Evolutionary conservation across 2,329 filamentous ascomycete genomes (phyloP).

Genomic region (Pseudohalonectria lignicola): DNA sequence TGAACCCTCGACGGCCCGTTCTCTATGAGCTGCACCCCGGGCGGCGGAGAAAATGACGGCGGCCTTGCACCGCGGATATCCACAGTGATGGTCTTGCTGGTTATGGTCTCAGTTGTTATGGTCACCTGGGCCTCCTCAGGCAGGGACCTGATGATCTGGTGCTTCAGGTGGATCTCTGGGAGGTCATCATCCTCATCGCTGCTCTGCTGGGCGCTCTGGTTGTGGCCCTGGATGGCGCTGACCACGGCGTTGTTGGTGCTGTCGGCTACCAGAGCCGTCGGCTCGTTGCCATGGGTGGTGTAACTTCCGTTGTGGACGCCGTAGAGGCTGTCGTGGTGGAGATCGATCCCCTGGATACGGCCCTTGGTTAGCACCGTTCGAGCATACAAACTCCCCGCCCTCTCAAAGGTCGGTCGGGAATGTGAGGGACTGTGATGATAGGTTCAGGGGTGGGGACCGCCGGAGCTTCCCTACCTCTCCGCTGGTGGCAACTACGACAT

Average conservation of each 20-base stretch:
- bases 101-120: conserved; percentile 47
- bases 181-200: conserved; percentile 29
- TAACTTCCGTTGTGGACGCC: conserved; percentile 16
- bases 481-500: conserved; percentile 52
- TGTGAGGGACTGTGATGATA: too few species aligned
- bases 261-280: conserved; percentile 11
- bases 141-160: conserved; percentile 42
- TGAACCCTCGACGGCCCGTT: conserved; percentile 19
- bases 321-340: conserved; percentile 14
- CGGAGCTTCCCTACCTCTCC: conserved; percentile 11
- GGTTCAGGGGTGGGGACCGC: too few species aligned
- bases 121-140: conserved; percentile 46
- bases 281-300: conserved; percentile 6
- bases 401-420: too few species aligned
- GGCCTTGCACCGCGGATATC: conserved; percentile 46
- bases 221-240: conserved; percentile 15
- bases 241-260: conserved; percentile 20
- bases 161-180: conserved; percentile 35
- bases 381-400: too few species aligned
- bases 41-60: conserved; percentile 40
- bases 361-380: too few species aligned
- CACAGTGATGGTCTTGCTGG: conserved; percentile 53
- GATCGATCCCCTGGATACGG: too few species aligned
- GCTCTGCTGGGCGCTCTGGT: conserved; percentile 16
- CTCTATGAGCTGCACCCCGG: conserved; percentile 48